These are phyloP conservation scores for Penicillium digitatum DNA, from an alignment of 2,329 filamentous ascomycete species.

Conservation along the genomic window DNA sequence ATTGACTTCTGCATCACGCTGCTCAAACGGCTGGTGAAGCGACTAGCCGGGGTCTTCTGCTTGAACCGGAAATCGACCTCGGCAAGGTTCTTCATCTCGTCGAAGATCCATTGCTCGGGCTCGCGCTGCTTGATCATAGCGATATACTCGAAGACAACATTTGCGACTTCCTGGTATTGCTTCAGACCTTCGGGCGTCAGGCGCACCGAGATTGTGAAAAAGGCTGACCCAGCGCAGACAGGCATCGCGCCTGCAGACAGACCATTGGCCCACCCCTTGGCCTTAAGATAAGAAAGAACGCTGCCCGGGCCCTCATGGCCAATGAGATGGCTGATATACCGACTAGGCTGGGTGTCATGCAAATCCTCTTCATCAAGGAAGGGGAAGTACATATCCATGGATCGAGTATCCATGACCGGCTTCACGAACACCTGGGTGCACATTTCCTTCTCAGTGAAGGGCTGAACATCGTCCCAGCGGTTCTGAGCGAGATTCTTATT, in stretches of 20 bases:
- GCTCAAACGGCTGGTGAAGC: conserved; percentile 81
- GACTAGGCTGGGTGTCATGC: conserved; percentile 75
- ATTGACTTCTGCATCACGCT: conserved; percentile 88
- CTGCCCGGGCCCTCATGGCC: conserved; percentile 92
- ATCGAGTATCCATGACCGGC: conserved; percentile 82
- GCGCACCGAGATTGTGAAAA: conserved; percentile 75
- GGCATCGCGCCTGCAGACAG: conserved; percentile 72
- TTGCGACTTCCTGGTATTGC: conserved; percentile 76
- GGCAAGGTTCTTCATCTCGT: conserved; percentile 83
- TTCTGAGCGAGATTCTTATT: conserved; percentile 74
- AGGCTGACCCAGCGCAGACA: conserved; percentile 73
- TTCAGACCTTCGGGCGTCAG: conserved; percentile 81
- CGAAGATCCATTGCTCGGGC: conserved; percentile 88
- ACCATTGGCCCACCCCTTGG: conserved; percentile 82
- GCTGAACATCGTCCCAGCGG: conserved; percentile 61
- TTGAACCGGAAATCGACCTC: conserved; percentile 94
- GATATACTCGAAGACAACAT: conserved; percentile 86
- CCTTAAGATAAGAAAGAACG: conserved; percentile 84
- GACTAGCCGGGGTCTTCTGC: conserved; percentile 84
- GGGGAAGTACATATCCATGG: conserved; percentile 75
- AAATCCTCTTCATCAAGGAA: conserved; percentile 79
- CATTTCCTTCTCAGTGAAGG: conserved; percentile 59
- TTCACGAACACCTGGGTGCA: conserved; percentile 77
- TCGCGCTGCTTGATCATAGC: conserved; percentile 74
- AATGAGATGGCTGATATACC: conserved; percentile 83